A percentile compares a stretch with the other conserved stretches of the same genome.
These are phyloP conservation scores for Erucastrum elatum DNA, from an alignment of 345 rosid genomes.

Conservation along the genomic window DNA sequence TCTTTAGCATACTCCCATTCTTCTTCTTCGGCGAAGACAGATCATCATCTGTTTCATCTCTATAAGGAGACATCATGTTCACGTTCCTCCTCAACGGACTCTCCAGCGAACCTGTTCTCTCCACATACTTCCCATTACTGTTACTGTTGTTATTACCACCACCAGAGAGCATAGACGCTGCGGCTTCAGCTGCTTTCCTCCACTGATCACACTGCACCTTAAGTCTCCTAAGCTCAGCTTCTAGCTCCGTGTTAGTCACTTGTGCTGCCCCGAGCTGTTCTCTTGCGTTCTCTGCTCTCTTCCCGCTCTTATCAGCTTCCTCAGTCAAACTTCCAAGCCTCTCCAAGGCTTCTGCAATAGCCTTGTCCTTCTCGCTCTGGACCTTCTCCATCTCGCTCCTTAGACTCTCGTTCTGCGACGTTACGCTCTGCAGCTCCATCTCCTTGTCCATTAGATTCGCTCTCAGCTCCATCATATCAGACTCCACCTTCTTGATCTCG, in stretches of 20 bases:
- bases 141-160: constrained; percentile 58
- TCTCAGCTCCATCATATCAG: not conserved
- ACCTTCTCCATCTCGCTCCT: constrained; percentile 50
- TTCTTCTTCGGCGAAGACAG: constrained; percentile 76
- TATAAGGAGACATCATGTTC: constrained; percentile 64
- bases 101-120: constrained; percentile 63
- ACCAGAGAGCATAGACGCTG: constrained; percentile 77
- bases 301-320: constrained; percentile 72
- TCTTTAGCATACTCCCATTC: constrained; percentile 86
- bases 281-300: constrained; percentile 58
- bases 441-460: constrained; percentile 53
- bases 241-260: constrained; percentile 70
- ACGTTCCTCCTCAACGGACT: constrained; percentile 44
- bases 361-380: constrained; percentile 54
- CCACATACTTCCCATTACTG: constrained; percentile 56
- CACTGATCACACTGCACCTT: constrained; percentile 97
- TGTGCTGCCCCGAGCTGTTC: constrained; percentile 82
- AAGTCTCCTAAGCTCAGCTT: constrained; percentile 80
- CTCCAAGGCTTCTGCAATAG: constrained; percentile 59
- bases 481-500: not conserved
- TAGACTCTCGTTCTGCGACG: constrained; percentile 58
- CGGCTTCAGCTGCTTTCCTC: constrained; percentile 99
- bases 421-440: constrained; percentile 47
- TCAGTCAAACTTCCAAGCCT: constrained; percentile 59
- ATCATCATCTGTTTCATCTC: constrained; percentile 83